Evolutionary conservation across 768 basidiomycete species (phyloP).

Genomic region (Mrakia frigida): DNA sequence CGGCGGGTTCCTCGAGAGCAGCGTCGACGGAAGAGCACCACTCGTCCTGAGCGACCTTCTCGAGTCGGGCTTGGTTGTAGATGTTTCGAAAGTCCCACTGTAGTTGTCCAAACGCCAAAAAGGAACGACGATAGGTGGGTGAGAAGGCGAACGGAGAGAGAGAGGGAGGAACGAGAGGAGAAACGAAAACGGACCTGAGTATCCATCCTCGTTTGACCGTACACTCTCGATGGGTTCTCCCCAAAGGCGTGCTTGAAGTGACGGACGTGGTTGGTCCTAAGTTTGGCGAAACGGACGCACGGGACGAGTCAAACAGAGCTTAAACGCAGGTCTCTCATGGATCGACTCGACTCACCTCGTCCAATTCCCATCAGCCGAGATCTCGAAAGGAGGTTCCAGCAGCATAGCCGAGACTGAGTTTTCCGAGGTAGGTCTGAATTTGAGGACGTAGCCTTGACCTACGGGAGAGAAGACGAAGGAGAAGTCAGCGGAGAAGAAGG

Average conservation of each 20-base stretch:
- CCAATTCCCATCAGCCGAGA: constrained; percentile 37
- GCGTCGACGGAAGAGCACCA: constrained; percentile 6
- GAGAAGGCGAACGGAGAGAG: no score
- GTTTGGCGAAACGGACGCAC: background rate
- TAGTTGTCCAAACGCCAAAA: no score
- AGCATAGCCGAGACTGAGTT: constrained; percentile 38
- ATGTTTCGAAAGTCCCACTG: constrained; percentile 25
- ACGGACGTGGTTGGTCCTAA: background rate
- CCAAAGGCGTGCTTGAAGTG: constrained; percentile 26
- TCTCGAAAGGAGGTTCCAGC: constrained; percentile 64
- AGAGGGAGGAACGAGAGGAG: no score
- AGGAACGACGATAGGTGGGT: no score
- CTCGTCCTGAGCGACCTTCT: constrained; percentile 23
- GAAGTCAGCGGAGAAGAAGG: background rate
- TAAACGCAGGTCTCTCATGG: background rate
- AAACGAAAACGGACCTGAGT: no score
- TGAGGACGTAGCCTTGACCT: constrained; percentile 68
- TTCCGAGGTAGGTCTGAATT: constrained; percentile 63
- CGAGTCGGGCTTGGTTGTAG: constrained; percentile 16
- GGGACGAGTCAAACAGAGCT: background rate
- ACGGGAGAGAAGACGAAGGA: background rate
- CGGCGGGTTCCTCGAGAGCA: no score
- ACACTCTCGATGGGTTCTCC: constrained; percentile 17
- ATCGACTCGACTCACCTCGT: background rate
- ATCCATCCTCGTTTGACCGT: constrained; percentile 5